phyloP scores from a whole-genome alignment of 805 yeast genomes.

The Pichia paraexigua region DNA sequence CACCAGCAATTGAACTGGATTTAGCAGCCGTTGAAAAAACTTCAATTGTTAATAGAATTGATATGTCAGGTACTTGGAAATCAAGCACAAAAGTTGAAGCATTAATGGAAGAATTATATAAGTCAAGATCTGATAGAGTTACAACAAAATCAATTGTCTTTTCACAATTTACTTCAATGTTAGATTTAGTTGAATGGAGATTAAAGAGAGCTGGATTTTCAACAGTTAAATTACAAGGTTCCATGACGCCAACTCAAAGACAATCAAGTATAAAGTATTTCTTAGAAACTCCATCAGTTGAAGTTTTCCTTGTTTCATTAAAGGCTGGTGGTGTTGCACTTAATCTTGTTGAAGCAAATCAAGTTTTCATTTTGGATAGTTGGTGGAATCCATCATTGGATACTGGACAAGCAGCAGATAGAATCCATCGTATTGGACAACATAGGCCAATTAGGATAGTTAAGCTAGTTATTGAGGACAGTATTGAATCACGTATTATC shows the following conservation, averaged over 20 bases:
- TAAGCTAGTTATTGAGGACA: constrained; percentile 89
- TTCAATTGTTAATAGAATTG: constrained; percentile 79
- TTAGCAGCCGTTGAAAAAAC: constrained; percentile 49
- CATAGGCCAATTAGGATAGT: constrained; percentile 89
- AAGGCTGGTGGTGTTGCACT: constrained; percentile 99
- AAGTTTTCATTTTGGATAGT: constrained; percentile 91
- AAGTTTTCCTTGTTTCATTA: constrained; percentile 86
- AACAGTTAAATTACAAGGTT: constrained; percentile 91
- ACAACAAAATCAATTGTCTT: constrained; percentile 95
- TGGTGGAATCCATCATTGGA: constrained; percentile 99
- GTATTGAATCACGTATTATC: constrained; percentile 91
- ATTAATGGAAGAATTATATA: constrained; percentile 83
- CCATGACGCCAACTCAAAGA: constrained; percentile 94
- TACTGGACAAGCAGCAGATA: constrained; percentile 91
- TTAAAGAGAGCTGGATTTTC: constrained; percentile 89
- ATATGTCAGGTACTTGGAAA: constrained; percentile 83
- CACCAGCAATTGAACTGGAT: constrained; percentile 73
- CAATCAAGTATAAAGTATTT: constrained; percentile 86
- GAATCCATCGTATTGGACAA: constrained; percentile 97
- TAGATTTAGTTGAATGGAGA: constrained; percentile 94
- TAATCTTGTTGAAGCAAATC: constrained; percentile 93
- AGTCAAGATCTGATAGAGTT: constrained; percentile 72
- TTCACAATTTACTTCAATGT: constrained; percentile 84
- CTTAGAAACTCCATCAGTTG: constrained; percentile 88
- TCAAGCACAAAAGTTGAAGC: constrained; percentile 97